Evolutionary conservation across 805 yeast species (phyloP), one percentile per base, ranked within the genome.

Genomic region (Teunomyces gatunensis): DNA sequence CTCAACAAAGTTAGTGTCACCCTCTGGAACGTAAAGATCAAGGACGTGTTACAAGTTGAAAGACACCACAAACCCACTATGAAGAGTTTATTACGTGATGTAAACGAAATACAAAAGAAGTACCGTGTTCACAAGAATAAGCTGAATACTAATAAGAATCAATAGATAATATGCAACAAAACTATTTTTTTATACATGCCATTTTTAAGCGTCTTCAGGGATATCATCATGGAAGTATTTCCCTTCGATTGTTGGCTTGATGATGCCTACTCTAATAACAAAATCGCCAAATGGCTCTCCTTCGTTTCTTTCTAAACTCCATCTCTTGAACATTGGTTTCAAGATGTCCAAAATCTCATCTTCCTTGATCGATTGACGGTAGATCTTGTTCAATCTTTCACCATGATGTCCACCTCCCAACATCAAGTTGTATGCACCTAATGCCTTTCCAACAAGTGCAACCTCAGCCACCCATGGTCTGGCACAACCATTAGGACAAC

Each of bases 401-500:
- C 98, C 98, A 61, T 85, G 85, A 69, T 86, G 91, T 34, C 97
- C 96, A 64, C 98, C 98, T 58, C 98, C 98, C 56, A 92, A 77
- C 89, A 91, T 78, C 69, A 92, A 78, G 69, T 92, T 92, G 71
- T 92, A 92, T 13, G 95, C 90, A 45, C 96, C 96, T 54, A 79
- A 83, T 0, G 98, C 97, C 67, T 92, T 92, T 67, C 98, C 98
- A 48, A 92, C 95, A 50, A 90, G 77, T 0, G 97, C 98, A 49
- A 92, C 83, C 68, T 92, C 98, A 4, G 97, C 98, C 44, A 92
- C 73, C 97, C 97, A 92, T 25, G 98, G 98, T 68, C 98, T 84
- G 20, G 98, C 94, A 76, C 98, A 92, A 56, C 98, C 98, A 67
- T 92, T 92, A 47, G 97, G 97, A 78, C 98, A 92, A 48, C 98